Percentiles rank a stretch among this genome's conserved stretches.
Evolutionary conservation across 176 grass and related monocot genomes (phyloP).

Genomic region (Rhynchospora tenuis): DNA sequence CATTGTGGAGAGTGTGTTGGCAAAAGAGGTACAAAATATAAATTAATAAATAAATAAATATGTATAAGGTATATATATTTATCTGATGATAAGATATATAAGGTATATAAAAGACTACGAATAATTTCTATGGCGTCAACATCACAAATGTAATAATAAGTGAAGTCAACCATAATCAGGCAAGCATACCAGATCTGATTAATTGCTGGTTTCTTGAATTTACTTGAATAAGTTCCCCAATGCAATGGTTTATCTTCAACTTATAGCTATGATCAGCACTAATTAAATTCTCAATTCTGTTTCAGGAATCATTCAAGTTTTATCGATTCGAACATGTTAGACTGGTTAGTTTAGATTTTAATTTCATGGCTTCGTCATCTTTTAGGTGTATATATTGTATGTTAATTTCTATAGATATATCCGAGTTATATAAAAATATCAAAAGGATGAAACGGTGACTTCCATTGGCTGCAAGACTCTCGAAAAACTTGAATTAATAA

Average conservation of each 20-base stretch:
- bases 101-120: background rate
- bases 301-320: background rate
- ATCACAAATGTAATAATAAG: slow-evolving; percentile 9
- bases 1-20: background rate
- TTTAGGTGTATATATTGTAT: background rate
- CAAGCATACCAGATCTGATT: background rate
- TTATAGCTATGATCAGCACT: background rate
- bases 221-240: background rate
- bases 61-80: background rate
- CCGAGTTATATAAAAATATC: too few relatives aligned
- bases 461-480: too few relatives aligned
- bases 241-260: background rate
- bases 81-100: slow-evolving; percentile 5
- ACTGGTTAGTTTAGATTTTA: background rate
- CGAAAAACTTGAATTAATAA: too few relatives aligned
- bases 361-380: background rate
- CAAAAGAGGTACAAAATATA: background rate
- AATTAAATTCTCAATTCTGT: background rate
- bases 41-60: background rate
- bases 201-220: background rate
- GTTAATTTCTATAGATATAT: background rate
- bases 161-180: background rate
- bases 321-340: background rate
- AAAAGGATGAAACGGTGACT: too few relatives aligned
- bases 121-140: slow-evolving; percentile 3